A percentile compares a stretch with the other conserved stretches of the same genome.
Conservation (phyloP, 2,329 filamentous ascomycete species). For the Periconia macrospinosa region DNA sequence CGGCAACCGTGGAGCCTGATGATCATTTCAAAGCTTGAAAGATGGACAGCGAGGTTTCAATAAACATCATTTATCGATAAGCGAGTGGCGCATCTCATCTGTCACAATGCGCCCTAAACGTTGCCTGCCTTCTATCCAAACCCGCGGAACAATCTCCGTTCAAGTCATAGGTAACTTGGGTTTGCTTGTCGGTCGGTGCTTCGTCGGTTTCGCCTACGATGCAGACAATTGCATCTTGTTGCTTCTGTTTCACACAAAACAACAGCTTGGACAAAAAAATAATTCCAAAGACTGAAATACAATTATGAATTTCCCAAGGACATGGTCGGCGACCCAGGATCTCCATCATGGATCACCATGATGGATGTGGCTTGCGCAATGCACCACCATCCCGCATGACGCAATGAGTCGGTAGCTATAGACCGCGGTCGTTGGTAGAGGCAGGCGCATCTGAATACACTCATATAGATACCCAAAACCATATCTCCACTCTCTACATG, state of each 20-base stretch:
- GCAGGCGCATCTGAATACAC: neutral
- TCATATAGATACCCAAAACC: neutral
- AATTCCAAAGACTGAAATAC: neutral
- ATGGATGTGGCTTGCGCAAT: conserved; percentile 6
- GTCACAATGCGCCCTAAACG: neutral
- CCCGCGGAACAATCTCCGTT: neutral
- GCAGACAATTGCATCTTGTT: neutral
- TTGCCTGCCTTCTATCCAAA: too few species aligned
- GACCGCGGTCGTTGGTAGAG: neutral
- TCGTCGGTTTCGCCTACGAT: neutral
- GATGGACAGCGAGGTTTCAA: neutral
- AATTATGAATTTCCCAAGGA: neutral
- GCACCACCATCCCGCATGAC: conserved; percentile 6
- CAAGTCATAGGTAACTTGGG: too few species aligned
- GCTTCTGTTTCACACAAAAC: neutral
- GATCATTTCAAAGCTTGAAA: neutral
- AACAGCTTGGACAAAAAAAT: neutral
- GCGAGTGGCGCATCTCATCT: neutral
- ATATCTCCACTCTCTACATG: neutral
- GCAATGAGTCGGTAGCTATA: conserved; percentile 2
- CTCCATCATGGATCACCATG: conserved; percentile 2
- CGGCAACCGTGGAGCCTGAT: neutral
- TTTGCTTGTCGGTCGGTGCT: neutral
- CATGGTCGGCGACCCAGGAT: conserved; percentile 1
- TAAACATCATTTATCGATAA: neutral